Evolutionary conservation across 805 yeast species (phyloP).

Genomic region (Pichia insulana): DNA sequence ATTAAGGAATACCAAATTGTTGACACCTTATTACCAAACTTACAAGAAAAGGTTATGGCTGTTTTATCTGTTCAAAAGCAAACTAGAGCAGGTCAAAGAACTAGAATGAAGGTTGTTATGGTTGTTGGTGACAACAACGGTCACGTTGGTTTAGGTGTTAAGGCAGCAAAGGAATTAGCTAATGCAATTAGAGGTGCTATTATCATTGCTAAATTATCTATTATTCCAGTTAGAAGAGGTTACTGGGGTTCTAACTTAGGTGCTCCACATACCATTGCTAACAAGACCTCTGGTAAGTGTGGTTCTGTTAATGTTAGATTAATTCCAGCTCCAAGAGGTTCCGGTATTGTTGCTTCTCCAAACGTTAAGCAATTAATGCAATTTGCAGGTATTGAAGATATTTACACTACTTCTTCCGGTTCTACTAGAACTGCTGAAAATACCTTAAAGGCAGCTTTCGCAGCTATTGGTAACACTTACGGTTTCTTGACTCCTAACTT

Average conservation of each 20-base stretch:
- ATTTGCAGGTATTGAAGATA: slow-evolving; percentile 99
- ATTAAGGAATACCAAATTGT: slow-evolving; percentile 99
- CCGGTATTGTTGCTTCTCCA: slow-evolving; percentile 99
- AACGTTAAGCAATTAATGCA: slow-evolving; percentile 98
- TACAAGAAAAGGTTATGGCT: slow-evolving; percentile 99
- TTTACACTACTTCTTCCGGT: slow-evolving; percentile 97
- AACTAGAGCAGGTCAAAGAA: slow-evolving; percentile 99
- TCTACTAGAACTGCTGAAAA: slow-evolving; percentile 99
- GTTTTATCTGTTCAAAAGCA: slow-evolving; percentile 99
- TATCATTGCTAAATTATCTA: slow-evolving; percentile 96
- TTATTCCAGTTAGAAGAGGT: slow-evolving; percentile 99
- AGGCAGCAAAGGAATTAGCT: slow-evolving; percentile 99
- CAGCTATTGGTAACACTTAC: slow-evolving; percentile 99
- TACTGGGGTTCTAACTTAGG: slow-evolving; percentile 99
- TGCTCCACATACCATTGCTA: slow-evolving; percentile 97
- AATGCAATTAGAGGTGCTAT: slow-evolving; percentile 99
- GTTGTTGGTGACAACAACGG: slow-evolving; percentile 99
- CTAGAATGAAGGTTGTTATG: slow-evolving; percentile 99
- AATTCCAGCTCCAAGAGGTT: slow-evolving; percentile 99
- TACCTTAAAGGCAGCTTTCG: slow-evolving; percentile 99
- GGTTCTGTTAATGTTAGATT: slow-evolving; percentile 98
- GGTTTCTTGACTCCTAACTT: slow-evolving; percentile 99
- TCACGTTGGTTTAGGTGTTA: slow-evolving; percentile 99
- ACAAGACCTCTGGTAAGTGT: slow-evolving; percentile 99
- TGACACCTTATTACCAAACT: slow-evolving; percentile 90